phyloP scores from a whole-genome alignment of 495 filamentous ascomycete genomes.

The Trichocladium antarcticum region DNA sequence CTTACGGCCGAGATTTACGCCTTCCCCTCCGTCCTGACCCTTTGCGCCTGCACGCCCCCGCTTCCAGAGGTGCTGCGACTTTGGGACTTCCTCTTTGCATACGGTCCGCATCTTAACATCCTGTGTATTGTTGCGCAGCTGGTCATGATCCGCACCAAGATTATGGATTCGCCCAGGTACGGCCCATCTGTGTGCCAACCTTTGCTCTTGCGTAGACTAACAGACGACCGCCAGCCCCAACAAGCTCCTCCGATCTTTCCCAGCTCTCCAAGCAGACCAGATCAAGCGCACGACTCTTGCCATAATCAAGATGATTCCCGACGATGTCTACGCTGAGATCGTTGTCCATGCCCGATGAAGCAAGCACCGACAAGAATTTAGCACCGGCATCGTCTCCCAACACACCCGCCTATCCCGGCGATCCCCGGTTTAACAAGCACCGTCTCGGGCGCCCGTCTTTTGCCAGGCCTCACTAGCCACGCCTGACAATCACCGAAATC shows the following conservation, averaged over 20 bases:
- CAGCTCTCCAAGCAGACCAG: conserved; percentile 65
- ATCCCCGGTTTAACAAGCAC: not conserved
- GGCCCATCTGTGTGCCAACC: conserved; percentile 5
- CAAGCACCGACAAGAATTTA: not conserved
- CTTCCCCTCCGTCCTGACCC: conserved; percentile 90
- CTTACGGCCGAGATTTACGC: conserved; percentile 91
- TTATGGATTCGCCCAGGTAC: conserved; percentile 75
- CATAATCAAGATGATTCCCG: conserved; percentile 74
- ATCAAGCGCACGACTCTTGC: conserved; percentile 71
- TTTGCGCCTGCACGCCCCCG: conserved; percentile 95
- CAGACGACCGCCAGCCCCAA: conserved; percentile 54
- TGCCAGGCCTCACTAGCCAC: not conserved
- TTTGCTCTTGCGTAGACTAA: conserved; percentile 7
- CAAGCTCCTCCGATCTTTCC: conserved; percentile 82
- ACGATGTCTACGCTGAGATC: conserved; percentile 80
- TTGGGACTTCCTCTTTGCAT: conserved; percentile 98
- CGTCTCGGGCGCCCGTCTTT: not conserved
- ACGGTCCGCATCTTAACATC: conserved; percentile 88
- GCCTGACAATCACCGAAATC: not conserved
- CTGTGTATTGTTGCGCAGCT: conserved; percentile 96
- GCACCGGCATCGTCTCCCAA: not conserved
- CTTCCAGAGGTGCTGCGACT: conserved; percentile 84
- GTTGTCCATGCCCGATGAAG: conserved; percentile 67
- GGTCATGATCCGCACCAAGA: conserved; percentile 70
- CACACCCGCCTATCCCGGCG: not conserved